Percentiles rank a stretch among this genome's conserved stretches.
Evolutionary conservation across 345 rosid genomes (phyloP).

Genomic region (Murraya koenigii): DNA sequence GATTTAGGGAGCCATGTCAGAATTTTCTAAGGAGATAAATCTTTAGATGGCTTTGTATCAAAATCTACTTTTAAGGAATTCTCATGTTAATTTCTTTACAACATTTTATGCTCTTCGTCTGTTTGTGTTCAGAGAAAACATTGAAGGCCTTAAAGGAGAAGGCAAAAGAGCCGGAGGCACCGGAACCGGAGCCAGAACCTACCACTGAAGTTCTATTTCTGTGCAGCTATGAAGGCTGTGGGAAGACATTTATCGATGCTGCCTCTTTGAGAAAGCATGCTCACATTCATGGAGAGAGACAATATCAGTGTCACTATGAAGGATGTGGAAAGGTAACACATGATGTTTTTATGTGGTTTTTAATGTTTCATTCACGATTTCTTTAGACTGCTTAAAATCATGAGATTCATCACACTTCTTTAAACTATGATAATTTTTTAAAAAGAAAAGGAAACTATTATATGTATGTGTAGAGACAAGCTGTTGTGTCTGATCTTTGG

Average conservation of each 20-base stretch:
- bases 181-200: constrained; percentile 92
- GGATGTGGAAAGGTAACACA: constrained; percentile 82
- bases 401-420: neutral
- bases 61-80: neutral
- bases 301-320: constrained; percentile 69
- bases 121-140: constrained; percentile 47
- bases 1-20: neutral
- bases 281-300: constrained; percentile 94
- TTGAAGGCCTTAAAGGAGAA: constrained; percentile 66
- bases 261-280: constrained; percentile 97
- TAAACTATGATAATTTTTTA: neutral
- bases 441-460: neutral
- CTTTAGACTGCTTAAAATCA: neutral
- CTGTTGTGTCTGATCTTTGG: neutral
- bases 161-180: constrained; percentile 61
- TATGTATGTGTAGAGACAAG: neutral
- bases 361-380: neutral
- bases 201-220: constrained; percentile 94
- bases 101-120: neutral
- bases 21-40: neutral
- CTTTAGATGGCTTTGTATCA: neutral
- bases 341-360: neutral
- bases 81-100: neutral
- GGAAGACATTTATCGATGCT: constrained; percentile 89
- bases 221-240: constrained; percentile 94